Evolutionary conservation across 495 filamentous ascomycete species (phyloP), one percentile per base, ranked within the genome.

Genomic region (Talaromyces liani): DNA sequence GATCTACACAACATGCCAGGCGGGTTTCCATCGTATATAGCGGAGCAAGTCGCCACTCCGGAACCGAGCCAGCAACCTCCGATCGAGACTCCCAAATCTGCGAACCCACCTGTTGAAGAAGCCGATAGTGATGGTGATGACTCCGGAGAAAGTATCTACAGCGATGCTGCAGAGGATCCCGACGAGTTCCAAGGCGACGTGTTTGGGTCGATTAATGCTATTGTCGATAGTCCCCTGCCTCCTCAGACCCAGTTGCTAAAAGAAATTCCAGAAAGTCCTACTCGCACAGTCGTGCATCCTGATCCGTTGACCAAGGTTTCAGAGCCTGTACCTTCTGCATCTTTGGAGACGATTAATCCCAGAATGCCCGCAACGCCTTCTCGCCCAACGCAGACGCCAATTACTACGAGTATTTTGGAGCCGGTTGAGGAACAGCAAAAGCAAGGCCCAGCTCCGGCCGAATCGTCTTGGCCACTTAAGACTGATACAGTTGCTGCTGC

Each of bases 171-270:
- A 49, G 92, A 96, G 69, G 89, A 91, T 61, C 74, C 89, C 2
- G 80, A 82, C 0, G 85, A 93, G 29, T 58, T 79, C 16, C 87
- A 89, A 47, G 87, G 87, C 5, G 85, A 87, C 65, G 90, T 88
- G 0, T 96, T 92, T 73, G 82, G 88, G 56, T 95, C 91, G 12
- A 85, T 97, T 54, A 85, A 96, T 74, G 92, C 92, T 29, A 87
- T 96, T 51, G 80, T 95, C 2, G 87, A 92, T 59, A 86, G 82
- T 58, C 83, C 87, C 18, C 64, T 64, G 5, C 41, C 63, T 20
- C 24, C 57, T 10, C 59, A 58, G 20, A 12, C 54, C n/a, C 4
- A 39, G 6, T 49, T 55, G 8, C 57, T 41, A 54, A 61, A 69
- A 39, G 33, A 59, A 27, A 57, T 29, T 16, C 58, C 64, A 27